These are phyloP conservation scores for Ochetophila trinervis DNA, from an alignment of 306 rosid species.

Conservation along the genomic window DNA sequence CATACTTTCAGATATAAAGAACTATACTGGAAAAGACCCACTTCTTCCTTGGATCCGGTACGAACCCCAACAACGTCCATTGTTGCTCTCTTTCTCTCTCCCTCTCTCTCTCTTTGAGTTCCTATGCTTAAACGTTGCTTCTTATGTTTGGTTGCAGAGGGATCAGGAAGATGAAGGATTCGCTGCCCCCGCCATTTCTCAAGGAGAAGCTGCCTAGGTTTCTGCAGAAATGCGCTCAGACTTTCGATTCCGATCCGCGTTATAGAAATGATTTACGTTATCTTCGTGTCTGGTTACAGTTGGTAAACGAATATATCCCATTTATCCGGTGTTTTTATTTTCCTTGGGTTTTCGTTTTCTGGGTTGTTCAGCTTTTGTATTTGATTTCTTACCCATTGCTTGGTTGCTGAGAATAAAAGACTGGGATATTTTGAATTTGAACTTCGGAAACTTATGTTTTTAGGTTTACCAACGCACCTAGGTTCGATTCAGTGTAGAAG, in stretches of 20 bases:
- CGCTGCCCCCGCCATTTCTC: conserved; percentile 50
- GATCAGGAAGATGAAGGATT: conserved; percentile 66
- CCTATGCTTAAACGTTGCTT: conserved; percentile 11
- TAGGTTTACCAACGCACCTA: conserved; percentile 5
- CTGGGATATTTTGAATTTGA: conserved; percentile 1
- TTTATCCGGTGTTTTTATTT: neutral
- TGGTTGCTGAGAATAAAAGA: conserved; percentile 25
- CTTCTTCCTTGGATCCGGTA: conserved; percentile 97
- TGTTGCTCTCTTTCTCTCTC: conserved; percentile 14
- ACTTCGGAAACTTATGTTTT: conserved; percentile 3
- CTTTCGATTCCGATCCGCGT: conserved; percentile 74
- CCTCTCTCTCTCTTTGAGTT: conserved; percentile 7
- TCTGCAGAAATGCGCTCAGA: conserved; percentile 63
- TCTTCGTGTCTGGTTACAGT: conserved; percentile 87
- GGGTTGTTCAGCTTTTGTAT: conserved; percentile 2
- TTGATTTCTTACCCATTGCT: conserved; percentile 5
- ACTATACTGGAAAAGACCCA: conserved; percentile 82
- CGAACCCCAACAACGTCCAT: neutral
- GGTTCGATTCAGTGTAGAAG: neutral
- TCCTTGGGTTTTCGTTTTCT: neutral
- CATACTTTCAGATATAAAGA: conserved; percentile 53
- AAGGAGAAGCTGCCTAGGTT: conserved; percentile 70
- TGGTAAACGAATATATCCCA: conserved; percentile 44
- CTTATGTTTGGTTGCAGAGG: conserved; percentile 45
- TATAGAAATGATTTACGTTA: conserved; percentile 79